A percentile compares a stretch with the other conserved stretches of the same genome.
phyloP scores from a whole-genome alignment of 176 grass and related monocot species.

The Elymus sibiricus region DNA sequence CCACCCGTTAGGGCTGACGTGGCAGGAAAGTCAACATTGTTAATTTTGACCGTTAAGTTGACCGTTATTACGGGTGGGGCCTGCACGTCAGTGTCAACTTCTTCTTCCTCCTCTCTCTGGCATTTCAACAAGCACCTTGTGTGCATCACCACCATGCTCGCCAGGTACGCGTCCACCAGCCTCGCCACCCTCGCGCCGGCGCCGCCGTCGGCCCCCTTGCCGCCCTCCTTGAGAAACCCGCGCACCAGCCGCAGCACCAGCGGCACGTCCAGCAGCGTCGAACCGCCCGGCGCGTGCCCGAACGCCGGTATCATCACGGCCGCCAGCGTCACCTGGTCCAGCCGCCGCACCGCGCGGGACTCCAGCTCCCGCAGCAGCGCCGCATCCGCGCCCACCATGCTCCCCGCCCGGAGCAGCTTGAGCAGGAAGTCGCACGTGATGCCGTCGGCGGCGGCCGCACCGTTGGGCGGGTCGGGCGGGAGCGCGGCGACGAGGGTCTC shows the following conservation, averaged over 20 bases:
- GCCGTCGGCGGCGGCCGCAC: constrained; percentile 23
- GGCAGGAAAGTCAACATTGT: no score
- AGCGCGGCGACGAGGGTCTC: constrained; percentile 86
- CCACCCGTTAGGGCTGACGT: no score
- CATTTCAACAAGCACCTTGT: no score
- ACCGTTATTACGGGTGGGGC: no score
- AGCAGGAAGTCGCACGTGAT: constrained; percentile 88
- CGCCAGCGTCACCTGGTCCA: constrained; percentile 71
- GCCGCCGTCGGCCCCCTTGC: constrained; percentile 31
- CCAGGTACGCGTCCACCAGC: constrained; percentile 86
- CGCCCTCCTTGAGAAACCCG: constrained; percentile 44
- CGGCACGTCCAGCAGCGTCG: constrained; percentile 75
- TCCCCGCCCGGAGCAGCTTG: constrained; percentile 67
- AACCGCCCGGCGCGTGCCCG: constrained; percentile 50
- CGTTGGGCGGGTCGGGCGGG: constrained; percentile 38
- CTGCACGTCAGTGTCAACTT: no score
- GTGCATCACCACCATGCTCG: no score
- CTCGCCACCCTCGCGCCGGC: constrained; percentile 61
- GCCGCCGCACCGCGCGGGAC: constrained; percentile 59
- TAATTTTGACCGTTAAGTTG: no score
- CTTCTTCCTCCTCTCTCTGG: no score
- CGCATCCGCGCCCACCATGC: constrained; percentile 76
- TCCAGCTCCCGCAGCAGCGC: constrained; percentile 69
- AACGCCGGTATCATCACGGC: constrained; percentile 92
- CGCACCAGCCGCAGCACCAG: constrained; percentile 76